Percentiles rank a stretch among this genome's conserved stretches.
Evolutionary conservation across 2,329 filamentous ascomycete species (phyloP).

Genomic region (Phaeophleospora eucalypticola): DNA sequence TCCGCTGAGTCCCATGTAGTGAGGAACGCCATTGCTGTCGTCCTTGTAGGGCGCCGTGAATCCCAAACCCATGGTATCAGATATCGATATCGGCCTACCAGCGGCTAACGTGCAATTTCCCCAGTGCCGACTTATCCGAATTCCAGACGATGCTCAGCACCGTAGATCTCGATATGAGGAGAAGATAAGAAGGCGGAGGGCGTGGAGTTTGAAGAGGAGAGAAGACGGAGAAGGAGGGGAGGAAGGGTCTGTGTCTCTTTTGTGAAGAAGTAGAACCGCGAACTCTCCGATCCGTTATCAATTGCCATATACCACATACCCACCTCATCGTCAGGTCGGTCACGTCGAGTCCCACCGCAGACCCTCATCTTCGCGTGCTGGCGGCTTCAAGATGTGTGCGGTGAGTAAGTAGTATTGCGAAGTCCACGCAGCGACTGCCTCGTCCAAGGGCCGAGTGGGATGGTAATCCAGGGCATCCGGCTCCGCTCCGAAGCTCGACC

Average conservation of each 20-base stretch:
- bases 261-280: not conserved
- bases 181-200: not conserved
- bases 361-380: too few species aligned
- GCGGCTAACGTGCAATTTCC: not conserved
- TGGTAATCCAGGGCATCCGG: not conserved
- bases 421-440: not conserved
- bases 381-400: too few species aligned
- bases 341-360: too few species aligned
- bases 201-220: not conserved
- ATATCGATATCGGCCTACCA: constrained; percentile 6
- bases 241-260: too few species aligned
- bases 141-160: not conserved
- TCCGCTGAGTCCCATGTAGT: constrained; percentile 58
- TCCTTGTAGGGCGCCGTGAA: constrained; percentile 19
- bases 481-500: not conserved
- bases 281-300: too few species aligned
- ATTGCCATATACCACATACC: too few species aligned
- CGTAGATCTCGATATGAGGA: not conserved
- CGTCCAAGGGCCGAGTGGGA: not conserved
- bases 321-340: not conserved
- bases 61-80: constrained; percentile 4
- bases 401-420: too few species aligned
- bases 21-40: constrained; percentile 36
- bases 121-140: not conserved
- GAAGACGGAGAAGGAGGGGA: not conserved